phyloP scores from a whole-genome alignment of 2,329 filamentous ascomycete genomes.

The Sarocladium oryzae region DNA sequence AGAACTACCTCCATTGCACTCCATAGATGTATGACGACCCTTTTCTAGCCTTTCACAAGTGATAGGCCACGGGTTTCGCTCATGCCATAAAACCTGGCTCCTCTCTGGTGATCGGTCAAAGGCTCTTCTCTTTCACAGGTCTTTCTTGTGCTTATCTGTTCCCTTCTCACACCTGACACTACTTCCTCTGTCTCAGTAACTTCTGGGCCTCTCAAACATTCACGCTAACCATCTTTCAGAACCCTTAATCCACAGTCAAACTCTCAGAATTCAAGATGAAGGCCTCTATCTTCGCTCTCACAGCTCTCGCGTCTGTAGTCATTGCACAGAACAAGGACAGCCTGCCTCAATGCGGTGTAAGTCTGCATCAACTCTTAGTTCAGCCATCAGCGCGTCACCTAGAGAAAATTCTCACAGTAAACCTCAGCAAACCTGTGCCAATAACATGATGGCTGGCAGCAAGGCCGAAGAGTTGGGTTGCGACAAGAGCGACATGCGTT shows the following conservation, averaged over 20 bases:
- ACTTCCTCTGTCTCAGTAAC: too few species aligned
- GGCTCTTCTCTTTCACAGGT: background rate
- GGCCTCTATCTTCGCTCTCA: constrained; percentile 36
- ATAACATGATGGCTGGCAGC: constrained; percentile 40
- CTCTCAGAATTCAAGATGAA: constrained; percentile 40
- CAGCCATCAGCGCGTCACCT: background rate
- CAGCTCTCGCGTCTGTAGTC: constrained; percentile 33
- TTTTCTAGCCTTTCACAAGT: background rate
- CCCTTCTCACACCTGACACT: too few species aligned
- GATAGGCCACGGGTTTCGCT: background rate
- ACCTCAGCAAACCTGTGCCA: constrained; percentile 39
- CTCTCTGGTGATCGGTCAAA: background rate
- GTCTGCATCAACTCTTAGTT: constrained; percentile 20
- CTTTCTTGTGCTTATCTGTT: too few species aligned
- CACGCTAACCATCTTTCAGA: background rate
- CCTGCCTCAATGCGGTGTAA: constrained; percentile 48
- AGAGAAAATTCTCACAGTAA: background rate
- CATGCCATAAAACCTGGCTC: background rate
- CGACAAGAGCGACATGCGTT: constrained; percentile 30
- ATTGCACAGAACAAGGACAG: constrained; percentile 33
- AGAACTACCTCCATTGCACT: background rate
- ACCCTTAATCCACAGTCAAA: background rate
- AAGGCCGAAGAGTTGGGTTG: constrained; percentile 42
- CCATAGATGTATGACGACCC: background rate
- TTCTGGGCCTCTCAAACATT: too few species aligned